Evolutionary conservation across 208 protist species (phyloP), one percentile per base, ranked within the genome.

Genomic region (Trypanosoma boissoni): DNA sequence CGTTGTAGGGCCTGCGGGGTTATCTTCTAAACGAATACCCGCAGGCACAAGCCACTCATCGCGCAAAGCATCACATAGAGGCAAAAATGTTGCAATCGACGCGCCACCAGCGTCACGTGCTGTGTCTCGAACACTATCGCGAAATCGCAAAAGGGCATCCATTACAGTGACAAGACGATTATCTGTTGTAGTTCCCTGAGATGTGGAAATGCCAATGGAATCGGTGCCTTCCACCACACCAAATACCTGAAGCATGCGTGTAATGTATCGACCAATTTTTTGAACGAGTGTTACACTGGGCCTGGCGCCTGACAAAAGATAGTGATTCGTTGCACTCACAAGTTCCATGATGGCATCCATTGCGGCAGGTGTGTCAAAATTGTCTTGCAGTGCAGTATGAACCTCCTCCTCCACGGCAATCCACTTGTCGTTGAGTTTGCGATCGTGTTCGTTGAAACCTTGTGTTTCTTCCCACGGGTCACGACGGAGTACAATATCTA

Each of bases 361-460:
- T 2, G 83, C 92, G 12, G 62, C 63, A 3, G 84, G 78, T 0
- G 97, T 99, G 80, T 99, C 90, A 54, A 98, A 97, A 67, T 96
- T 97, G 59, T 98, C 78, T 54, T 58, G 96, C 37, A 96, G 66
- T 4, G 88, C 84, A 2, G 37, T 58, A 74, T 98, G 88, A 21
- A 98, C 88, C 23, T 68, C 59, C 2, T 78, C 64, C 64, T 97
- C 80, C 1, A 59, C 50, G 29, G 66, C 57, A 12, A 59, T 31
- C 68, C 74, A 84, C 36, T 39, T 42, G 18, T 58, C 42, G 24
- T 73, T 58, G 54, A 97, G 67, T 48, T 74, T 46, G 27, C 86
- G 78, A 28, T 92, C 86, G 21, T 64, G 51, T 32, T 39, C 10
- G 62, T 74, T 84, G 55, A 65, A 74, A 2, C 80, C 82, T 48